Evolutionary conservation across 106 monocot genomes (phyloP), one percentile per base, ranked within the genome.

Genomic region (Dioscorea dumetorum): DNA sequence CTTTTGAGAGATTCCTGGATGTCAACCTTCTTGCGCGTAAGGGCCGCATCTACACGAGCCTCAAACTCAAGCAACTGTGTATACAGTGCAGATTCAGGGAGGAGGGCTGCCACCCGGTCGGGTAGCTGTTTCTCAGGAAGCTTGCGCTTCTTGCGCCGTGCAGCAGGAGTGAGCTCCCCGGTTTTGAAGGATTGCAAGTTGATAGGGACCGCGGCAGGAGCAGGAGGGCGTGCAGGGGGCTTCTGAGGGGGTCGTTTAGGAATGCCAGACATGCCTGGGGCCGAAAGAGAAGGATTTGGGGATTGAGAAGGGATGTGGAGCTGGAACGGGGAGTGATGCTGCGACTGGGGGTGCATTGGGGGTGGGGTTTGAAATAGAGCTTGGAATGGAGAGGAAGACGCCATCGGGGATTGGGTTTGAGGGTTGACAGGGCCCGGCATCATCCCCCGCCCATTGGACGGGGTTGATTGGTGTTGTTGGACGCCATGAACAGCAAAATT

Each of bases 41-140:
- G 80, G 0, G 97, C 97, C 0, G 97, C 76, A 52, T 99, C 97
- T 17, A 99, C 76, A 19, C 97, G 81, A 18, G 92, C 50, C 69
- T 99, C 97, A 54, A 99, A 99, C 48, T 99, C 97, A 16, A 99
- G 89, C 24, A 99, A 50, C 48, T 99, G 97, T 4, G 97, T 99
- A 68, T 90, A 99, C 21, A 99, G 80, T 11, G 93, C 90, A 1
- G 97, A 99, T 61, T 99, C 97, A 0, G 97, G 97, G 12, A 99
- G 76, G 20, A 99, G 82, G 4, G 91, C 89, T 0, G 97, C 97
- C 15, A 99, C 97, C 9, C 97, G 84, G 24, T 99, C 97, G 0
- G 97, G 97, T 5, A 99, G 82, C 60, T 87, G 78, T 76, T 93
- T 99, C 72, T 99, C 97, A 2, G 87, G 90, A 63, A 93, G 84